Evolutionary conservation across 1,139 yeast species (phyloP), one percentile per base, ranked within the genome.

Genomic region (Suhomyces bokatorum): DNA sequence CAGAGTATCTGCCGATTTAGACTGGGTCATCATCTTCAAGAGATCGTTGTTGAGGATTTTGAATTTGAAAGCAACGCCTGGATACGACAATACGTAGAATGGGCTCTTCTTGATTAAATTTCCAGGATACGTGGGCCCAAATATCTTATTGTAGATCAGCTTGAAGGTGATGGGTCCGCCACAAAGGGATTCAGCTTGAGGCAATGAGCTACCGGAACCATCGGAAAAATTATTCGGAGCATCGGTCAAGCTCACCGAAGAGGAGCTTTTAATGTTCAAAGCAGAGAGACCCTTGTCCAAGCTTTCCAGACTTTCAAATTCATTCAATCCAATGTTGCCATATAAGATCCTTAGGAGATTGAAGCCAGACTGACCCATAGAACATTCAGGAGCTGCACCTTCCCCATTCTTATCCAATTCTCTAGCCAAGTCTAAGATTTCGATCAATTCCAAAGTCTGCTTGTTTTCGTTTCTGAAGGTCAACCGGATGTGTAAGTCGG

Each of bases 121-220:
- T 0, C 87, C 87, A 0, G 85, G 84, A 47, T 77, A 79, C 0
- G 87, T 81, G 2, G 86, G 86, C 0, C 87, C 87, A 59, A 82
- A 79, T 2, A 75, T 66, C 54, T 73, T 77, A 54, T 81, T 80
- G 59, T 82, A 82, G 7, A 81, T 68, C 28, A 66, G 60, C 41
- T 72, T 73, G 47, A 78, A 66, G 31, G 61, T 65, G 29, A 63
- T 67, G 35, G 27, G 28, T 11, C 48, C 15, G 2, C 32, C 32
- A 12, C 17, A 12, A 3, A 36, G 17, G 3, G 22, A 13, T n/a
- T 29, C 30, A 4, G 28, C 20, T n/a, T 16, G 49, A 9, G 48
- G 43, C 8, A 46, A 31, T 3, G 45, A 42, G 11, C 41, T 32
- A 9, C 41, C 30, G 14, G 46, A 43, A 13, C 41, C 34, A 7